A percentile compares a stretch with the other conserved stretches of the same genome.
phyloP scores from a whole-genome alignment of 768 basidiomycete genomes.

The Omphalotus guepiniiformis region DNA sequence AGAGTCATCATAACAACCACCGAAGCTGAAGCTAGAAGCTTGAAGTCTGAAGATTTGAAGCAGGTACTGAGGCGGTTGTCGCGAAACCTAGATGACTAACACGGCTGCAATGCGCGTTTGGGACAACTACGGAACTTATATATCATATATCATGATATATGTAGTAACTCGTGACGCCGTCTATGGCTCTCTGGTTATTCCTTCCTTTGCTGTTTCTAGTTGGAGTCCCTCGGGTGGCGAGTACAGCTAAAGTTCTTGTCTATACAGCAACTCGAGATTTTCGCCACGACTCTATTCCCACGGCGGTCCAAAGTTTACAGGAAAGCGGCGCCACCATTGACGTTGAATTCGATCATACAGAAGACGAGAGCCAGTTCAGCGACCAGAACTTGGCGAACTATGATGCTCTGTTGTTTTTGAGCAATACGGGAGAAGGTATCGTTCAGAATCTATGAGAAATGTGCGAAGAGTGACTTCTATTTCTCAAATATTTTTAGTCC shows the following conservation, averaged over 20 bases:
- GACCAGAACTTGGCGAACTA: constrained; percentile 49
- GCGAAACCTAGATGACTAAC: too few relatives aligned
- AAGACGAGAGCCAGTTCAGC: constrained; percentile 55
- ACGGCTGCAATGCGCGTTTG: too few relatives aligned
- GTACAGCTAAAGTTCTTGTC: constrained; percentile 36
- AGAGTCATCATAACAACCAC: too few relatives aligned
- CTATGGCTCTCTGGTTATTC: too few relatives aligned
- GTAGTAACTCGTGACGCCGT: too few relatives aligned
- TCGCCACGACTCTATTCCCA: constrained; percentile 74
- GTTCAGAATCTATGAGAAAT: constrained; percentile 13
- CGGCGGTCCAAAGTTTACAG: constrained; percentile 55
- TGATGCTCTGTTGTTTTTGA: constrained; percentile 67
- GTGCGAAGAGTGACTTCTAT: neutral
- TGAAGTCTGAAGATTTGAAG: too few relatives aligned
- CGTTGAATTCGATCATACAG: constrained; percentile 59
- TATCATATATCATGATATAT: too few relatives aligned
- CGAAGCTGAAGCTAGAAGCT: too few relatives aligned
- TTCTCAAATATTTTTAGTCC: constrained; percentile 35
- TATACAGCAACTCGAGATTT: constrained; percentile 61
- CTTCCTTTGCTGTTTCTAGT: too few relatives aligned
- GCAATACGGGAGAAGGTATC: constrained; percentile 63
- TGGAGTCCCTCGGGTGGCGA: neutral
- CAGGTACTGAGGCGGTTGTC: too few relatives aligned
- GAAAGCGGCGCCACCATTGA: constrained; percentile 40
- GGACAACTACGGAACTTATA: too few relatives aligned